phyloP scores from a whole-genome alignment of 2,329 filamentous ascomycete genomes.

The Furcasterigmium furcatum region DNA sequence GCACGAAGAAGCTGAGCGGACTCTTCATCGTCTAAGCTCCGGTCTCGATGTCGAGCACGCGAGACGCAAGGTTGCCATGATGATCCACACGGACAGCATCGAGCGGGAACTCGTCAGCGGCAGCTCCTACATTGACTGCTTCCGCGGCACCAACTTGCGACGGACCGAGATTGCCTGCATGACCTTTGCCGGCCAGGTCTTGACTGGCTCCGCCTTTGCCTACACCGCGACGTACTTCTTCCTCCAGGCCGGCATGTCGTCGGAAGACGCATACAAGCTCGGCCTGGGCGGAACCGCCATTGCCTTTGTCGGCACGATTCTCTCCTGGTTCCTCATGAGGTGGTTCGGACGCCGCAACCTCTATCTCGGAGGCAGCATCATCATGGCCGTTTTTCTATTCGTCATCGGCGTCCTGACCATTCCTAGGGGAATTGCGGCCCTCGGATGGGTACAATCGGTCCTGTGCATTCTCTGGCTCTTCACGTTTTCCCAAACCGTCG shows the following conservation, averaged over 20 bases:
- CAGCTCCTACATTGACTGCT: constrained; percentile 45
- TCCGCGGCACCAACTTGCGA: constrained; percentile 46
- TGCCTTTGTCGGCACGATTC: constrained; percentile 46
- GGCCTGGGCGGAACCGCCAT: constrained; percentile 46
- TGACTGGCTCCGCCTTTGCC: constrained; percentile 44
- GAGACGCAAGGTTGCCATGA: constrained; percentile 51
- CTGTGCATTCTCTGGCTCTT: constrained; percentile 50
- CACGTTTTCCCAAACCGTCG: constrained; percentile 51
- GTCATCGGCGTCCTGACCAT: constrained; percentile 37
- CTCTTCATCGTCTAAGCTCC: constrained; percentile 38
- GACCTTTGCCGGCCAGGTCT: constrained; percentile 45
- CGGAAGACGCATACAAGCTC: constrained; percentile 38
- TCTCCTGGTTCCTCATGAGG: constrained; percentile 47
- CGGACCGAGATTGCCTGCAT: constrained; percentile 49
- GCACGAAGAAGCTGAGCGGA: constrained; percentile 32
- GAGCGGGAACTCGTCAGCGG: constrained; percentile 40
- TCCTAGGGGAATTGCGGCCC: too few relatives aligned
- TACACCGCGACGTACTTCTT: constrained; percentile 18
- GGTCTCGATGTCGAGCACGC: constrained; percentile 44
- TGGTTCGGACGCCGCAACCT: constrained; percentile 46
- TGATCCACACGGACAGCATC: constrained; percentile 49
- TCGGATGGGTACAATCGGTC: constrained; percentile 39
- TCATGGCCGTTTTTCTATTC: constrained; percentile 34
- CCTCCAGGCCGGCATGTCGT: constrained; percentile 40
- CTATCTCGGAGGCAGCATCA: constrained; percentile 40